A percentile compares a stretch with the other conserved stretches of the same genome.
Evolutionary conservation across 2,329 filamentous ascomycete genomes (phyloP).

Genomic region (Cytospora mali): DNA sequence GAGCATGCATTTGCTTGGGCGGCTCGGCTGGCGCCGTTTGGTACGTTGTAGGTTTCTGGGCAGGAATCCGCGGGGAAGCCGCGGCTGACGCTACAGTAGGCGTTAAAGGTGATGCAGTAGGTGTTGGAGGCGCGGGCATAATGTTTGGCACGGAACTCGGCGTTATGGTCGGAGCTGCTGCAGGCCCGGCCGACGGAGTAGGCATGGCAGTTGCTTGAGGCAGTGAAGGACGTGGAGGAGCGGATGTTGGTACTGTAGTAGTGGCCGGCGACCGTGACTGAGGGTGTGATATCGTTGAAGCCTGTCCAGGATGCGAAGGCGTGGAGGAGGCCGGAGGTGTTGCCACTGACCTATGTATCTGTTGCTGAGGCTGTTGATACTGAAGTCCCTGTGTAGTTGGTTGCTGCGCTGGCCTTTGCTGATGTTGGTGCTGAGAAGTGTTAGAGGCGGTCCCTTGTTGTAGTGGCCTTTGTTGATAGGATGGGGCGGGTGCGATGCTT

Average conservation of each 20-base stretch:
- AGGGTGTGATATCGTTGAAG: constrained; percentile 7
- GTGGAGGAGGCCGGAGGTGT: background rate
- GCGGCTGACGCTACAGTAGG: constrained; percentile 18
- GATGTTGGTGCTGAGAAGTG: constrained; percentile 22
- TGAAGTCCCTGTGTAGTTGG: constrained; percentile 13
- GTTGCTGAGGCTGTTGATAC: constrained; percentile 19
- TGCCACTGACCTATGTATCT: constrained; percentile 14
- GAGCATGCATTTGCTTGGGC: constrained; percentile 22
- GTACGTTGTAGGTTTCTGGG: constrained; percentile 21
- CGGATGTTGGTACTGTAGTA: background rate
- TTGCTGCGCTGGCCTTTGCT: constrained; percentile 22
- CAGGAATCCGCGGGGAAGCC: constrained; percentile 14
- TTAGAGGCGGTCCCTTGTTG: constrained; percentile 19
- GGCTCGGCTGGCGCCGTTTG: constrained; percentile 21
- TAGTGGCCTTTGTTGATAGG: constrained; percentile 21
- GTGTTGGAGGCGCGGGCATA: constrained; percentile 17
- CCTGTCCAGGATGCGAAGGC: constrained; percentile 4
- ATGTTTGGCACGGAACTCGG: constrained; percentile 6
- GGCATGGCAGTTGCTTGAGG: constrained; percentile 7
- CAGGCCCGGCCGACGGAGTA: background rate
- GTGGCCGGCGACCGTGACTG: constrained; percentile 22
- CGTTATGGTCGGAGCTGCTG: constrained; percentile 1
- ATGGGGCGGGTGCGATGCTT: constrained; percentile 25
- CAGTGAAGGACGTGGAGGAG: constrained; percentile 14
- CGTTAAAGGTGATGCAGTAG: background rate